Base-by-base conservation (phyloP, 441 rosid genomes). In the Euphorbia schlechtendalii region DNA sequence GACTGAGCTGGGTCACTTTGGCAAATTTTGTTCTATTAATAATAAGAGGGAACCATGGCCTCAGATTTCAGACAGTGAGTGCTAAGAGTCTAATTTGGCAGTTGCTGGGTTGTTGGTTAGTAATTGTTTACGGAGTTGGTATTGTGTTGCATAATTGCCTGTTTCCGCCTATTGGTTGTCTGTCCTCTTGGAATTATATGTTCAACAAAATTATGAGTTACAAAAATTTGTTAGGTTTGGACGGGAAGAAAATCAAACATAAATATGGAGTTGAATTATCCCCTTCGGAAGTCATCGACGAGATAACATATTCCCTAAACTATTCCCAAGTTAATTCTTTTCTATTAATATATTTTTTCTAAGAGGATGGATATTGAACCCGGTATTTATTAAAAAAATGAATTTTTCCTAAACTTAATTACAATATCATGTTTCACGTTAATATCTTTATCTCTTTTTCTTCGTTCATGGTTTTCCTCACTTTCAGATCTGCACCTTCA, bases 21-120 rank as follows among this genome's bases (percentile, higher is more conserved):
- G 92, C 96, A 1, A 90, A 90, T 71, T 78, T 93, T 90, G 97
- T 45, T 77, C 68, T 45, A 73, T 93, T 71, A 97, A 93, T 72
- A 88, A 90, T 71, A 90, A 93, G 82, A 86, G 97, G 82, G 97
- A 93, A 49, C 98, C 97, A 34, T 90, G 98, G 98, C 95, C 98
- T 72, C 98, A 93, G 75, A 77, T 93, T 68, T 86, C 97, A 34
- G 94, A 86, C 43, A 82, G 82, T 61, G 98, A n/a, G n/a, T n/a
- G n/a, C 98, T 2, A 93, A 90, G 80, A 88, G 84, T 75, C 97
- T 93, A 64, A 90, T 93, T 56, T 77, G 78, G 69, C 88, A 84
- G 79, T 90, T 93, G 97, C 72, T 93, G 81, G 84, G 88, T 53
- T 87, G n/a, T n/a, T n/a, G n/a, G n/a, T n/a, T n/a, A n/a, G n/a